phyloP scores from a whole-genome alignment of 1,139 yeast genomes.

The Diutina catenulata region DNA sequence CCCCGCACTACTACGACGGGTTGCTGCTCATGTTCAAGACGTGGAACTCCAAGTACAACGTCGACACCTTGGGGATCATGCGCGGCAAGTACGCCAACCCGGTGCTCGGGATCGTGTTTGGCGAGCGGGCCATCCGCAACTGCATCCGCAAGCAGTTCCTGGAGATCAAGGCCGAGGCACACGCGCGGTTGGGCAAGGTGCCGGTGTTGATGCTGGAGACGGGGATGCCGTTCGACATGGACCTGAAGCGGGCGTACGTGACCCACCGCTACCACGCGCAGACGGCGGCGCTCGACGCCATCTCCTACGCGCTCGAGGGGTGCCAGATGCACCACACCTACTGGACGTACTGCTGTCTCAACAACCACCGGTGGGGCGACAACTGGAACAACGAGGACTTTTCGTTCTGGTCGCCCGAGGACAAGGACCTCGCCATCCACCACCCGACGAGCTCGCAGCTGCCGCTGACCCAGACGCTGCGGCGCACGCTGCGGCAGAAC shows the following conservation, averaged over 20 bases:
- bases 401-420: conserved; percentile 74
- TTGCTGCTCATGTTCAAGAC: conserved; percentile 81
- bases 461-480: not conserved
- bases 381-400: conserved; percentile 90
- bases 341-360: conserved; percentile 74
- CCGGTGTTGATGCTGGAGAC: conserved; percentile 83
- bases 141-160: conserved; percentile 56
- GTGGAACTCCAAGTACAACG: conserved; percentile 69
- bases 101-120: conserved; percentile 64
- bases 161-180: conserved; percentile 54
- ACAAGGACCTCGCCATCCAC: conserved; percentile 20
- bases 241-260: conserved; percentile 53
- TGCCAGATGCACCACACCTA: conserved; percentile 60
- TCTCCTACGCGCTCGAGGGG: conserved; percentile 67
- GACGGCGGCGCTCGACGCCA: conserved; percentile 74
- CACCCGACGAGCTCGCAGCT: conserved; percentile 6
- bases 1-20: conserved; percentile 92
- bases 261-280: conserved; percentile 62
- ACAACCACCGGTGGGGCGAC: conserved; percentile 79
- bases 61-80: conserved; percentile 85
- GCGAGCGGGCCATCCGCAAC: conserved; percentile 66
- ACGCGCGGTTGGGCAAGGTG: conserved; percentile 42
- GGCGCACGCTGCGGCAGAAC: not conserved
- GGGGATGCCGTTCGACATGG: conserved; percentile 98
- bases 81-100: conserved; percentile 69